phyloP scores from a whole-genome alignment of 2,329 filamentous ascomycete species.

The Chaetomium strumarium region DNA sequence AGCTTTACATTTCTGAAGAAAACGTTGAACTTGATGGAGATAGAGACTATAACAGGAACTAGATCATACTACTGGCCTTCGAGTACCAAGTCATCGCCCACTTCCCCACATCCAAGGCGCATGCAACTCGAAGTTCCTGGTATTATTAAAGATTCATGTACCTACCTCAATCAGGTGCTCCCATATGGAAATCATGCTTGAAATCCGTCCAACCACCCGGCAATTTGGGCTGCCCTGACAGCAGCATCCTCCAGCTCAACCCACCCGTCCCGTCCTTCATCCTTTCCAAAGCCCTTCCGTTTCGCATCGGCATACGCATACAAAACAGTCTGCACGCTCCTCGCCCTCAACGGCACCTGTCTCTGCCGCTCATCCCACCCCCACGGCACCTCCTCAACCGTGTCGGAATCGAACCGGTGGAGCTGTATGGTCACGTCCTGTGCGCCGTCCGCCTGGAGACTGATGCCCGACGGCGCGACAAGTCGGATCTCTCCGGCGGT shows the following conservation, averaged over 20 bases:
- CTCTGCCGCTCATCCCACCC: not conserved
- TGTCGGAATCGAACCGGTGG: not conserved
- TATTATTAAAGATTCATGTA: too few species aligned
- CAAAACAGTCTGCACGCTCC: not conserved
- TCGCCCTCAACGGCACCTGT: not conserved
- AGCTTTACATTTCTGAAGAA: too few species aligned
- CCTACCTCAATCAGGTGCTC: too few species aligned
- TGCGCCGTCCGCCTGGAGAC: not conserved
- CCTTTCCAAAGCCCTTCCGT: not conserved
- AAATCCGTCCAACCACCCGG: not conserved
- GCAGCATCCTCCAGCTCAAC: not conserved
- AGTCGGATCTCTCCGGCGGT: conserved; percentile 45
- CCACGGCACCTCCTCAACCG: not conserved
- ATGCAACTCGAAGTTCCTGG: too few species aligned
- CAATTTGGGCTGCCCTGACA: not conserved
- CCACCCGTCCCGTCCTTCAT: not conserved
- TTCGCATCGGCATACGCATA: not conserved
- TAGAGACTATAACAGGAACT: too few species aligned
- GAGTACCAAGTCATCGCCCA: too few species aligned
- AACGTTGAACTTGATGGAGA: too few species aligned
- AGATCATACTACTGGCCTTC: too few species aligned
- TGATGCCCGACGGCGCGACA: conserved; percentile 16
- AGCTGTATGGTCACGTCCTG: not conserved
- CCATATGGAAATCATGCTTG: not conserved
- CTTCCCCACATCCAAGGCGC: too few species aligned